phyloP scores from a whole-genome alignment of 495 filamentous ascomycete genomes.

The Cairneyella variabilis region DNA sequence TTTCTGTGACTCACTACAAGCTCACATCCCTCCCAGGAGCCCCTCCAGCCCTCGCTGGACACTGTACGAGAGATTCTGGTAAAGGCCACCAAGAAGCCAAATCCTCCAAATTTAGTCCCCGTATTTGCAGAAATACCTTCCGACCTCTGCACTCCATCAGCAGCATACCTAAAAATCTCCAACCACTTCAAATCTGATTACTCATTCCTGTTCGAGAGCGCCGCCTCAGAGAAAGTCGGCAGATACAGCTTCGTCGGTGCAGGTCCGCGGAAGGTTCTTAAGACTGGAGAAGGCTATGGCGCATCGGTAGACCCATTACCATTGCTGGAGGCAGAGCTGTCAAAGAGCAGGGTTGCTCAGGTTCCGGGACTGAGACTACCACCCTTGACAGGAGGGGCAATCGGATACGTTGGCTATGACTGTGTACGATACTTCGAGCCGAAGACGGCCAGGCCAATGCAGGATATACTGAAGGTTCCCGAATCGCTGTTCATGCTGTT shows the following conservation, averaged over 20 bases:
- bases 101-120: slow-evolving; percentile 78
- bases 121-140: slow-evolving; percentile 82
- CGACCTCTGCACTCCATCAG: slow-evolving; percentile 86
- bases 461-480: slow-evolving; percentile 82
- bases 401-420: slow-evolving; percentile 96
- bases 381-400: slow-evolving; percentile 82
- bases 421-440: slow-evolving; percentile 98
- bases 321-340: slow-evolving; percentile 72
- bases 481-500: slow-evolving; percentile 98
- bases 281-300: slow-evolving; percentile 85
- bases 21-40: slow-evolving; percentile 23
- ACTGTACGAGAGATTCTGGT: slow-evolving; percentile 51
- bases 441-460: slow-evolving; percentile 78
- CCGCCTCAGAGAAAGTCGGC: slow-evolving; percentile 86
- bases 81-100: slow-evolving; percentile 42
- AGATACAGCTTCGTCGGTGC: slow-evolving; percentile 94
- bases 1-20: slow-evolving; percentile 28
- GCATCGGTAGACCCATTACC: slow-evolving; percentile 78
- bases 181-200: slow-evolving; percentile 63
- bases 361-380: slow-evolving; percentile 79
- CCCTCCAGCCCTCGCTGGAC: slow-evolving; percentile 51
- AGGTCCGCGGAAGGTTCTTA: slow-evolving; percentile 79
- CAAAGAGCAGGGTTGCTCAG: slow-evolving; percentile 68
- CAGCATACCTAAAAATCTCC: slow-evolving; percentile 86
- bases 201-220: slow-evolving; percentile 92